Conservation (phyloP, 176 grass and related monocot species). For the Puya raimondii region DNA sequence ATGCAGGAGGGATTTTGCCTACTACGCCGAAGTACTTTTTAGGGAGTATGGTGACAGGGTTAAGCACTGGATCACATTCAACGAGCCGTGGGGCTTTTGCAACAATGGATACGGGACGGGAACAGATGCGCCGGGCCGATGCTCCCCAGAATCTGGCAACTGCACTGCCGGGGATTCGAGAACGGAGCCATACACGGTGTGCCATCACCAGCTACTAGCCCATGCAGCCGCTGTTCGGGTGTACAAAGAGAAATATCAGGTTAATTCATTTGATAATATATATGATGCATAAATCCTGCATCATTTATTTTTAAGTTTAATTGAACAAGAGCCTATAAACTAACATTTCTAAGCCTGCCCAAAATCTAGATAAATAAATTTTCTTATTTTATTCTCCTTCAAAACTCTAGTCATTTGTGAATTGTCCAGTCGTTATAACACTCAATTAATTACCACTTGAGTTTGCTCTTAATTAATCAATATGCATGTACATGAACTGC, state of each 20-base stretch:
- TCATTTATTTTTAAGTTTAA: not conserved
- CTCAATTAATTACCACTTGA: too few relatives aligned
- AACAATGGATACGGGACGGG: constrained; percentile 25
- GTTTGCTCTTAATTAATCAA: too few relatives aligned
- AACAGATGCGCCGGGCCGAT: constrained; percentile 26
- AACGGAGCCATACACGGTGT: constrained; percentile 21
- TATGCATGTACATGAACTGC: too few relatives aligned
- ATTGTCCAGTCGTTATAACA: too few relatives aligned
- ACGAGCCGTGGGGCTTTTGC: constrained; percentile 36
- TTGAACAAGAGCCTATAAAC: not conserved
- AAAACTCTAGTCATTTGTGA: too few relatives aligned
- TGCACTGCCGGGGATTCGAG: constrained; percentile 14
- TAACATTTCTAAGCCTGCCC: too few relatives aligned
- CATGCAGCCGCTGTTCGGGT: constrained; percentile 20
- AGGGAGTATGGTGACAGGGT: constrained; percentile 51
- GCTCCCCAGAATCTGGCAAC: constrained; percentile 19
- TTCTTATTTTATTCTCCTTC: too few relatives aligned
- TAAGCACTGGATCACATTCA: constrained; percentile 73
- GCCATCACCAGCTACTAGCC: constrained; percentile 22
- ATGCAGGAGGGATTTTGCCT: constrained; percentile 43
- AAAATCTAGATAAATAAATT: too few relatives aligned
- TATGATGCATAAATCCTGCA: not conserved
- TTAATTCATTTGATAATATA: not conserved
- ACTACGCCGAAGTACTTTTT: constrained; percentile 55
- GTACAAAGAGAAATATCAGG: constrained; percentile 32